Evolutionary conservation across 495 filamentous ascomycete species (phyloP).

Genomic region (Penicillium robsamsonii): DNA sequence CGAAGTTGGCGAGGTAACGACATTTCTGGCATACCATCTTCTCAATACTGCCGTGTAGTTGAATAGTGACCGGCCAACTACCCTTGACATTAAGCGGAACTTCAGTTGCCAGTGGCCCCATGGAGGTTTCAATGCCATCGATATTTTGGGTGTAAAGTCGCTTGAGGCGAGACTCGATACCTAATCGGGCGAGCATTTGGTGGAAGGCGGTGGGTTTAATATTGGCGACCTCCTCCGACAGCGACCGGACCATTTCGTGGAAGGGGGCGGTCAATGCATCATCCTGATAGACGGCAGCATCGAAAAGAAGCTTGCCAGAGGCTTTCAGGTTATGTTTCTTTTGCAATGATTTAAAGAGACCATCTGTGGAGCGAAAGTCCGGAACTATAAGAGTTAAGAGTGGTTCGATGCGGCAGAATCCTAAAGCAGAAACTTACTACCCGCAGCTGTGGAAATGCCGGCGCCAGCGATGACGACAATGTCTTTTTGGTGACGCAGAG

Average conservation of each 20-base stretch:
- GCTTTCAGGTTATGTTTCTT: constrained; percentile 86
- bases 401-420: constrained; percentile 63
- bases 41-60: constrained; percentile 88
- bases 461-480: constrained; percentile 96
- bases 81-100: constrained; percentile 75
- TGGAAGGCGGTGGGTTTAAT: constrained; percentile 88
- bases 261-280: constrained; percentile 83
- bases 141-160: constrained; percentile 96
- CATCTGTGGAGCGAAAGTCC: constrained; percentile 88
- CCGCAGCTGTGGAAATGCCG: constrained; percentile 93
- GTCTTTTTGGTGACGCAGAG: constrained; percentile 84
- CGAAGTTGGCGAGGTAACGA: constrained; percentile 69
- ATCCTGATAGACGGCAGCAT: constrained; percentile 94
- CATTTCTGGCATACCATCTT: constrained; percentile 98
- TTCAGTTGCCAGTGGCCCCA: constrained; percentile 73
- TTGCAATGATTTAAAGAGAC: constrained; percentile 79
- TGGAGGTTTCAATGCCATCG: constrained; percentile 85
- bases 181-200: constrained; percentile 85
- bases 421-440: constrained; percentile 63
- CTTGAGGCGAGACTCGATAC: constrained; percentile 84
- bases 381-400: constrained; percentile 60
- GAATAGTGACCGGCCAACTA: constrained; percentile 89
- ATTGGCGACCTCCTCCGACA: constrained; percentile 69
- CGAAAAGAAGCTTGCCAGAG: constrained; percentile 93
- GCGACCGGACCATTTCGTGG: constrained; percentile 90